Evolutionary conservation across 2,329 filamentous ascomycete species (phyloP).

Genomic region (Claviceps arundinis): DNA sequence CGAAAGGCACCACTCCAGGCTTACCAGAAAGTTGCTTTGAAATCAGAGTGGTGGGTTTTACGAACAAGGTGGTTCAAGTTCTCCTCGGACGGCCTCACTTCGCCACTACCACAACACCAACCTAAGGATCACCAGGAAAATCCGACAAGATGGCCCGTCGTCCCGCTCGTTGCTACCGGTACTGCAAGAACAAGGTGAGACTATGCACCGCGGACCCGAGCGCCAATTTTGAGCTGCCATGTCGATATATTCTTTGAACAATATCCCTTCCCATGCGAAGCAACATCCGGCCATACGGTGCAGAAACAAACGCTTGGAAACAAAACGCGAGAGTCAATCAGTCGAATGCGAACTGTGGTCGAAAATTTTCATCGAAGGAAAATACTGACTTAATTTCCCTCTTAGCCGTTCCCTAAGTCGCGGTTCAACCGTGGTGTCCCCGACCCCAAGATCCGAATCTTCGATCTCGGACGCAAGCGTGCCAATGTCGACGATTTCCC

Average conservation of each 20-base stretch:
- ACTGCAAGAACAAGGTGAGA: slow-evolving; percentile 99
- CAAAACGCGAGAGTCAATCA: not conserved
- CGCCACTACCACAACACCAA: slow-evolving; percentile 24
- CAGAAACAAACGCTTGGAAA: not conserved
- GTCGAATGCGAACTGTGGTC: not conserved
- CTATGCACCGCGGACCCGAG: slow-evolving; percentile 7
- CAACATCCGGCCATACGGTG: not conserved
- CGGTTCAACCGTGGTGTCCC: slow-evolving; percentile 99
- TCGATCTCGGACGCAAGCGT: slow-evolving; percentile 97
- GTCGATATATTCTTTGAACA: not conserved
- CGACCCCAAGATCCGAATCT: slow-evolving; percentile 82
- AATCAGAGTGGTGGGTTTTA: slow-evolving; percentile 31
- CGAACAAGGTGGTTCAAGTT: slow-evolving; percentile 16
- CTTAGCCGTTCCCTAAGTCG: slow-evolving; percentile 93
- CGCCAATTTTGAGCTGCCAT: not conserved
- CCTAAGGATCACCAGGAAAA: slow-evolving; percentile 26
- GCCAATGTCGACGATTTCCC: slow-evolving; percentile 99
- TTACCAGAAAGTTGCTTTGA: slow-evolving; percentile 35
- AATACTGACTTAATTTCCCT: slow-evolving; percentile 2
- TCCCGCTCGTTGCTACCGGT: slow-evolving; percentile 98
- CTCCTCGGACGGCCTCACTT: slow-evolving; percentile 16
- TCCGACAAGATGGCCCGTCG: slow-evolving; percentile 94
- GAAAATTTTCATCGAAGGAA: not conserved
- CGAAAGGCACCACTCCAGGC: slow-evolving; percentile 17
- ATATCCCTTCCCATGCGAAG: not conserved